These are phyloP conservation scores for Betula pendula DNA, from an alignment of 306 rosid genomes.

Conservation along the genomic window DNA sequence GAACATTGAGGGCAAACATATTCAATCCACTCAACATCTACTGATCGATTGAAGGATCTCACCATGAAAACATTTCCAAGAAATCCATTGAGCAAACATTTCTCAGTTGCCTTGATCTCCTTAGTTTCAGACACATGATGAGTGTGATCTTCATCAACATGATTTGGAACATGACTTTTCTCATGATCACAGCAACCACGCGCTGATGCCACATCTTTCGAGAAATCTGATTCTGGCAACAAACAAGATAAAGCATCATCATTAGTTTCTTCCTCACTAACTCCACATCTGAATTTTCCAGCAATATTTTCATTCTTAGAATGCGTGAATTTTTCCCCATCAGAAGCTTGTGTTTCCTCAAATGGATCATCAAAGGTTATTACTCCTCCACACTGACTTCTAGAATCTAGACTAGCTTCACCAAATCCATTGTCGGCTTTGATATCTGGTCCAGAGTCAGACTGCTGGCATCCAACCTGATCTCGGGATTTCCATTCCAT, in stretches of 20 bases:
- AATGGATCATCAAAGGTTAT: slow-evolving; percentile 26
- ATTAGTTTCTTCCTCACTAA: slow-evolving; percentile 27
- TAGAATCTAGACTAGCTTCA: slow-evolving; percentile 30
- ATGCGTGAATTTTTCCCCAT: slow-evolving; percentile 27
- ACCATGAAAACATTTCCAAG: slow-evolving; percentile 93
- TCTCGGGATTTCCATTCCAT: slow-evolving; percentile 46
- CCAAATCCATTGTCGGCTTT: slow-evolving; percentile 18
- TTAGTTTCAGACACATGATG: slow-evolving; percentile 44
- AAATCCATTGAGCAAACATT: slow-evolving; percentile 74
- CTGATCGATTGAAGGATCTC: slow-evolving; percentile 65
- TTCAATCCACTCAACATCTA: slow-evolving; percentile 80
- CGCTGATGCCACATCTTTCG: slow-evolving; percentile 21
- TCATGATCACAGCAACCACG: slow-evolving; percentile 46
- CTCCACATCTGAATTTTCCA: slow-evolving; percentile 30
- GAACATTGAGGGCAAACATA: slow-evolving; percentile 75
- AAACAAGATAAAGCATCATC: slow-evolving; percentile 30
- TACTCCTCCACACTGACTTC: slow-evolving; percentile 28
- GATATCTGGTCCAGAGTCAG: slow-evolving; percentile 25
- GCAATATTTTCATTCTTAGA: slow-evolving; percentile 36
- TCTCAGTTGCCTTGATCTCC: slow-evolving; percentile 52
- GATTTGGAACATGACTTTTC: slow-evolving; percentile 10
- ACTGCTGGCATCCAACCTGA: slow-evolving; percentile 25
- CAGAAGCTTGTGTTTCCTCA: slow-evolving; percentile 17
- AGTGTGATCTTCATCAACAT: slow-evolving; percentile 34
- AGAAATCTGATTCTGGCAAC: slow-evolving; percentile 32